Evolutionary conservation across 2,329 filamentous ascomycete genomes (phyloP).

Genomic region (Aureobasidium pullulans): DNA sequence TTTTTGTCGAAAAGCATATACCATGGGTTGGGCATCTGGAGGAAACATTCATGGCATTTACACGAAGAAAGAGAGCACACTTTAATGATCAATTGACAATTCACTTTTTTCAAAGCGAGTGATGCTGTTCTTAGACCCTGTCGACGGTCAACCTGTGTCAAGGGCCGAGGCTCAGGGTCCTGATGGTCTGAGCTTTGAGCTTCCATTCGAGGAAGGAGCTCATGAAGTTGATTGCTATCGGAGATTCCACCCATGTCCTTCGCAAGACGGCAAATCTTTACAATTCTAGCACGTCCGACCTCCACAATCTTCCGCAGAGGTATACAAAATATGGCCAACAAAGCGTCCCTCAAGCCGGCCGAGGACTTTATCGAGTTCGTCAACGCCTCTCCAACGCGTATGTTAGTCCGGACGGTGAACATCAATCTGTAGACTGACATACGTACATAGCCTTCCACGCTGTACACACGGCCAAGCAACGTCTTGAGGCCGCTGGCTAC

Average conservation of each 20-base stretch:
- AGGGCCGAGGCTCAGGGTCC: background rate
- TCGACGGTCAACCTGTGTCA: background rate
- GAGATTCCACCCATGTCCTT: background rate
- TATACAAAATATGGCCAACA: constrained; percentile 24
- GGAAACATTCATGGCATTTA: background rate
- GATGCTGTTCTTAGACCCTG: too few relatives aligned
- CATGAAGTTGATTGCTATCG: background rate
- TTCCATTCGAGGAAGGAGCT: constrained; percentile 6
- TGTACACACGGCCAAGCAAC: constrained; percentile 67
- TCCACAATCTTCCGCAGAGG: background rate
- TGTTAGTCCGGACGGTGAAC: constrained; percentile 24
- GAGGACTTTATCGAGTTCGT: constrained; percentile 88
- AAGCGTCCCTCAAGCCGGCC: constrained; percentile 44
- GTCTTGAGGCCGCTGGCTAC: constrained; percentile 79
- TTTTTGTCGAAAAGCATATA: background rate
- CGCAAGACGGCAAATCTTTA: background rate
- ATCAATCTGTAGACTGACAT: constrained; percentile 7
- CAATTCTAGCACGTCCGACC: background rate
- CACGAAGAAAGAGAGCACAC: background rate
- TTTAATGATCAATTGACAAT: too few relatives aligned
- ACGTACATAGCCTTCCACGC: constrained; percentile 74
- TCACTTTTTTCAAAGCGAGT: background rate
- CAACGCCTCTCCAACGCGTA: constrained; percentile 90
- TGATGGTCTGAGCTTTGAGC: background rate
- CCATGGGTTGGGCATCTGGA: background rate